A percentile compares a stretch with the other conserved stretches of the same genome.
Conservation (phyloP, 2,329 filamentous ascomycete species). For the Leptographium lundbergii region DNA sequence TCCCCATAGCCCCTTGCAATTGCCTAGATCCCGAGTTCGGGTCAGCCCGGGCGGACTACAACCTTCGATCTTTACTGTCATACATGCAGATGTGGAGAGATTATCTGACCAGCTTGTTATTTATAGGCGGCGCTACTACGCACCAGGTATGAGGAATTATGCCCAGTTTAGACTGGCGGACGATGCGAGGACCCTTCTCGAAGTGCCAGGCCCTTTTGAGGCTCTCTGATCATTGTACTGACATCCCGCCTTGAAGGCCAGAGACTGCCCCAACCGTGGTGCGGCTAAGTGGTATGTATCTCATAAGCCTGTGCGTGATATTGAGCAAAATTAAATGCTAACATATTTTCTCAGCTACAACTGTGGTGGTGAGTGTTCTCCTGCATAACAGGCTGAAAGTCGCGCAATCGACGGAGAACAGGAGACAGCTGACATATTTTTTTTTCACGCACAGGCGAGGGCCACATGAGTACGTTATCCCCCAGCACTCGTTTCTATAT, state of each 20-base stretch:
- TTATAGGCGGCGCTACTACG: constrained; percentile 55
- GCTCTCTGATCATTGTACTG: constrained; percentile 6
- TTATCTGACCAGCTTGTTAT: constrained; percentile 13
- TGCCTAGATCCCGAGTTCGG: background rate
- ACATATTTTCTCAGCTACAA: constrained; percentile 50
- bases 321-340: constrained; percentile 1
- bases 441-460: constrained; percentile 33
- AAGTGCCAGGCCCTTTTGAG: constrained; percentile 3
- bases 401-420: background rate
- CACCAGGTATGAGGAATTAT: constrained; percentile 52
- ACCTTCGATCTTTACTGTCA: background rate
- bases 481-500: background rate
- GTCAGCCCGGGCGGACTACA: background rate
- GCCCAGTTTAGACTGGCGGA: background rate
- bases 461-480: constrained; percentile 55
- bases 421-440: constrained; percentile 12
- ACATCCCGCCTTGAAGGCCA: constrained; percentile 39
- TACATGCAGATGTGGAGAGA: constrained; percentile 13
- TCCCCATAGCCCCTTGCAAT: background rate
- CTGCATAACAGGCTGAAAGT: background rate
- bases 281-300: constrained; percentile 63
- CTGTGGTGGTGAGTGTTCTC: constrained; percentile 52
- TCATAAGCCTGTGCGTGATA: background rate
- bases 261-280: constrained; percentile 76
- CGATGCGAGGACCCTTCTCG: background rate